Evolutionary conservation across 2,329 filamentous ascomycete genomes (phyloP).

Genomic region (Dendrostoma leiphaemia): DNA sequence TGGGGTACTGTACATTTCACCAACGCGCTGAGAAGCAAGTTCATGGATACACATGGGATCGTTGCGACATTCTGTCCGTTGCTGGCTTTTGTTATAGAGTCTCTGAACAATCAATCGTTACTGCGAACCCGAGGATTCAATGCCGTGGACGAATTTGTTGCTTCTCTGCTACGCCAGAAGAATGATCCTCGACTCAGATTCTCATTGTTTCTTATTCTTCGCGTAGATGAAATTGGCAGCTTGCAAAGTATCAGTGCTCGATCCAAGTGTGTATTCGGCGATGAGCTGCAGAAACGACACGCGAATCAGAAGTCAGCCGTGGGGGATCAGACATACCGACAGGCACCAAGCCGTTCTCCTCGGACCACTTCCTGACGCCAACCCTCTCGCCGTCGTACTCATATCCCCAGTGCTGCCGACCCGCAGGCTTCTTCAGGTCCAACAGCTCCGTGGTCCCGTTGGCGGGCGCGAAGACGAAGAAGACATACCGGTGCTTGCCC

Average conservation of each 20-base stretch:
- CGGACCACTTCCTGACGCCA: constrained; percentile 39
- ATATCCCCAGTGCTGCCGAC: constrained; percentile 39
- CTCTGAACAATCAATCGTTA: too few relatives aligned
- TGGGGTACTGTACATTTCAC: too few relatives aligned
- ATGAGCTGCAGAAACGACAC: too few relatives aligned
- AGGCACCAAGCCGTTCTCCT: constrained; percentile 37
- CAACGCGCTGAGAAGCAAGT: too few relatives aligned
- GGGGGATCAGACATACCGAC: too few relatives aligned
- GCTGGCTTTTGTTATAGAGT: too few relatives aligned
- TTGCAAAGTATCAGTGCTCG: constrained; percentile 15
- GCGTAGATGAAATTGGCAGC: constrained; percentile 43
- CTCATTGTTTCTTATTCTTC: constrained; percentile 36
- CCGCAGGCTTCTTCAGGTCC: constrained; percentile 32
- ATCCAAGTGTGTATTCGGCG: neutral
- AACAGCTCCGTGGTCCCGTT: constrained; percentile 37
- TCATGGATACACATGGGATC: too few relatives aligned
- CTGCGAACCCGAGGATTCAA: too few relatives aligned
- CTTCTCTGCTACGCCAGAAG: too few relatives aligned
- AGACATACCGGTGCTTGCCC: constrained; percentile 42
- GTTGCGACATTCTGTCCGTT: too few relatives aligned
- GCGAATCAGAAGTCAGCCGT: constrained; percentile 22
- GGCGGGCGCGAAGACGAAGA: constrained; percentile 36
- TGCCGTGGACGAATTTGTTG: too few relatives aligned
- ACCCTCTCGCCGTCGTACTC: constrained; percentile 32
- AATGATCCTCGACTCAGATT: too few relatives aligned